Base-by-base conservation (phyloP, 2,329 filamentous ascomycete genomes). In the Calonectria hongkongensis region DNA sequence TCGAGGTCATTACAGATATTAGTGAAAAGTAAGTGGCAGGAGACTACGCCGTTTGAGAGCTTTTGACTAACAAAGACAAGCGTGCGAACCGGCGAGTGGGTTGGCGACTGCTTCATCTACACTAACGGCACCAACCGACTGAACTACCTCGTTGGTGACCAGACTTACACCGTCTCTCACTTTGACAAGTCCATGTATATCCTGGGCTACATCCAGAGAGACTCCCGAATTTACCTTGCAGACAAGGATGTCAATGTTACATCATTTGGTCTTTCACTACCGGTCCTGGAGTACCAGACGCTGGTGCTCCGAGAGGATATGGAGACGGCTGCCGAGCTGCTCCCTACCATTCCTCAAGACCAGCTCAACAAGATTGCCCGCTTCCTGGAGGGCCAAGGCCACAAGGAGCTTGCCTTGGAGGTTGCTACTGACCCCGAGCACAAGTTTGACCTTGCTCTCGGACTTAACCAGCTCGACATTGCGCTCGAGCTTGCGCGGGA, bases 81-180 rank as follows among this genome's bases (percentile, higher is more conserved):
- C 75, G 95, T 98, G 65, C 94, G 95, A 76, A 98, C 96, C 25
- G 97, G 96, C 79, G 94, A 98, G 87, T 99, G 97, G 97, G 94
- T 99, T 70, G 97, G 97, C 74, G 97, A 99, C 87, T 98, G 96
- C 87, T 98, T 99, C 89, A 96, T 98, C 83, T 99, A 98, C 89
- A 98, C 97, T 68, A 98, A 98, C 89, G 94, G 91, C 84, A 98
- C 96, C 12, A 98, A 98, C 88, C 94, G 97, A 74, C 89, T 99
- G 73, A 98, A 98, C 88, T 98, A 98, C 87, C 92, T 99, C 27
- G 96, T 99, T 16, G 97, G 97, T 76, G 97, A 98, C 85, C 96
- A 98, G 86, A 98, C 95, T 16, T 98, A 98, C 88, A 98, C 96
- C 4, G 94, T 99, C 76, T 97, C 96, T 15, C 96, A 98, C 86